Evolutionary conservation across 164 flowering plant genomes (phyloP), one percentile per base, ranked within the genome.

Genomic region (Akebia trifoliata): DNA sequence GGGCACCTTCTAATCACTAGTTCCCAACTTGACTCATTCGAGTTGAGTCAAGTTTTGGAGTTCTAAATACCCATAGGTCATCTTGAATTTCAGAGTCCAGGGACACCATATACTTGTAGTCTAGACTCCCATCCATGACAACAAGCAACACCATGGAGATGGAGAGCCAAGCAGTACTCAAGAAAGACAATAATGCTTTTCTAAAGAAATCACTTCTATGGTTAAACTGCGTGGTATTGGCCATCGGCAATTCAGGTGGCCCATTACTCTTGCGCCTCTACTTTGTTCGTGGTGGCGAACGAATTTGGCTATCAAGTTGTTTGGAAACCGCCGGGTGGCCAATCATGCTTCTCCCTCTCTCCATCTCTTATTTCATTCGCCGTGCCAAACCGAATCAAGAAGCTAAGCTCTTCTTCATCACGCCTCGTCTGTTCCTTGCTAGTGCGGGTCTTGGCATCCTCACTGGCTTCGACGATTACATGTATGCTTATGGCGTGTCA

Each of bases 311-410:
- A 17, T 66, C 85, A 1, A 74, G 81, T 64, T 80, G 74, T 65
- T 63, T 81, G 25, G 58, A 79, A 46, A 75, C 85, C 14, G 81
- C 43, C 1, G 90, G 76, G 1, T 83, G 67, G 62, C 93, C 93
- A 0, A 2, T 86, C 50, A 58, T 75, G 10, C 43, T 80, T 26
- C 6, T 81, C 70, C 87, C 90, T 20, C 50, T 68, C 22, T 10
- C 11, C 8, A 2, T 48, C 43, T 52, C 58, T n/a, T 60, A 65
- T 32, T 10, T 65, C 20, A 11, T 37, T 43, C 66, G 64, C 7
- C 44, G 62, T 15, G 28, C 14, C 7, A 47, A 58, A 15, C 18
- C 36, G 2, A 10, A 15, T 4, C 18, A 5, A 29, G 6, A 24
- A 1, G 32, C 56, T 2, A 63, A 56, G 60, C 22, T 57, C 20